Percentiles rank a stretch among this genome's conserved stretches.
Conservation (phyloP, 1,284 basidiomycete genomes). For the Sanghuangporus sanghuang region DNA sequence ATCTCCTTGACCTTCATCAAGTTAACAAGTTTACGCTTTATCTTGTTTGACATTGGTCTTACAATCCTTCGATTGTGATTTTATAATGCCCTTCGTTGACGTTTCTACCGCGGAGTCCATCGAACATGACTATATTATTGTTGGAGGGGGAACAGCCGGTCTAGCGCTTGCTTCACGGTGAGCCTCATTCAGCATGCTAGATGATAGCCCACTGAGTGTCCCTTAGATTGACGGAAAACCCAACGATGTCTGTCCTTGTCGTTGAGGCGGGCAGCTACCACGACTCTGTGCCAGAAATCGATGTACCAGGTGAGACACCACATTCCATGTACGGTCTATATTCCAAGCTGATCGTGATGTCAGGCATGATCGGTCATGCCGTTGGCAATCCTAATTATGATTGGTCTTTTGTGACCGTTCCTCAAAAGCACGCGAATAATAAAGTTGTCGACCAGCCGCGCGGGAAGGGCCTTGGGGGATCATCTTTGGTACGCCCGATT, state of each 20-base stretch:
- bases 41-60: too few species aligned
- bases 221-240: conserved; percentile 5
- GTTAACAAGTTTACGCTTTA: too few species aligned
- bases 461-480: conserved; percentile 7
- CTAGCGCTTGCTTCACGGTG: conserved; percentile 29
- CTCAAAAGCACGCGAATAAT: conserved; percentile 7
- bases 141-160: conserved; percentile 42
- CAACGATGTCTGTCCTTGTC: neutral
- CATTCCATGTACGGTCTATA: neutral
- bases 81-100: neutral
- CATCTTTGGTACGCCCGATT: neutral
- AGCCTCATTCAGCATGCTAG: conserved; percentile 21
- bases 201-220: neutral
- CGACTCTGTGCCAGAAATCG: neutral
- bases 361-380: neutral
- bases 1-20: too few species aligned
- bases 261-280: conserved; percentile 7
- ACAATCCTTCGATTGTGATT: neutral
- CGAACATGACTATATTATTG: conserved; percentile 39
- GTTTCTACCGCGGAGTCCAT: neutral
- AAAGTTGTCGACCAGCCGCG: conserved; percentile 4
- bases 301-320: conserved; percentile 3
- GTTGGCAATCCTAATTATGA: conserved; percentile 6
- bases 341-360: neutral
- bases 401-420: neutral